Percentiles rank a stretch among this genome's conserved stretches.
Conservation (phyloP, 2,329 filamentous ascomycete species). For the Fusarium sp. region DNA sequence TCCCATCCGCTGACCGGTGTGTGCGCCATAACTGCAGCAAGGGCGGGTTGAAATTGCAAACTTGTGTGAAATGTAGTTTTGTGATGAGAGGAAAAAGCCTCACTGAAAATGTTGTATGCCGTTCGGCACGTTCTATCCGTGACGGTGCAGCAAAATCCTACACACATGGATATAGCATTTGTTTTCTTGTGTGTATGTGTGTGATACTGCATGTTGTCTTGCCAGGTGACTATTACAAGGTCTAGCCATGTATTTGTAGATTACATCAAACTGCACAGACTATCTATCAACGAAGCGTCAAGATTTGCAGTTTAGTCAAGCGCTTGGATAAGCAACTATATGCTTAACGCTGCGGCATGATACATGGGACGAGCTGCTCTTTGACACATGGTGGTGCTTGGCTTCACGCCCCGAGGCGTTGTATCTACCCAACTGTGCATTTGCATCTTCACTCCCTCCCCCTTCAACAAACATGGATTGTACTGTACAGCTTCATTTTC, state of each 20-base stretch:
- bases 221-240: neutral
- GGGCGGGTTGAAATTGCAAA: neutral
- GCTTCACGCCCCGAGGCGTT: neutral
- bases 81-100: constrained; percentile 20
- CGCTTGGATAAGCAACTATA: neutral
- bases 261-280: neutral
- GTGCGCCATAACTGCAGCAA: constrained; percentile 1
- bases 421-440: neutral
- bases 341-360: neutral
- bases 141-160: constrained; percentile 17
- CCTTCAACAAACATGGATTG: neutral
- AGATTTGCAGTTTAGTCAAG: neutral
- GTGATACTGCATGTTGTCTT: neutral
- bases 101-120: neutral
- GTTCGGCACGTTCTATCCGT: constrained; percentile 36
- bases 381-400: neutral
- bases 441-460: neutral
- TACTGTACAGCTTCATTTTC: constrained; percentile 11
- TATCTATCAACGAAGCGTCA: neutral
- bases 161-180: neutral
- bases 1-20: constrained; percentile 30
- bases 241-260: neutral
- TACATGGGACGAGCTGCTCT: neutral
- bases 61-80: neutral
- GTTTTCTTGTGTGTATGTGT: neutral